These are phyloP conservation scores for Paxillus involutus DNA, from an alignment of 768 basidiomycete genomes.

Conservation along the genomic window DNA sequence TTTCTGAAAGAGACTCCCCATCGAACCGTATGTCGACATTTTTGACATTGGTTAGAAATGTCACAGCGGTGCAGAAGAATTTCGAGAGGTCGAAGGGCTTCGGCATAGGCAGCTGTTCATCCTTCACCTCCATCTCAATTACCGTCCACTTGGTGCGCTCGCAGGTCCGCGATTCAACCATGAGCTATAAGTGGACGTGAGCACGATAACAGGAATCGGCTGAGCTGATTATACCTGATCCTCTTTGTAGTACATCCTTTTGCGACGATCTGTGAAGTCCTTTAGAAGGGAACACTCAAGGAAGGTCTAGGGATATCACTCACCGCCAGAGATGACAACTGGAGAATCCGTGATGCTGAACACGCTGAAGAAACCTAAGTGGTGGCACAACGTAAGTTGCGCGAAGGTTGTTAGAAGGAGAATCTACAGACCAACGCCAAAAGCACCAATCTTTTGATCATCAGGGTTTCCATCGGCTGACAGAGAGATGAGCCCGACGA, in stretches of 20 bases:
- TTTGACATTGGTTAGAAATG: conserved; percentile 46
- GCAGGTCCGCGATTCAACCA: not conserved
- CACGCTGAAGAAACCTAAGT: conserved; percentile 26
- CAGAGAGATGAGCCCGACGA: not conserved
- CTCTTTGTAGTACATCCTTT: conserved; percentile 3
- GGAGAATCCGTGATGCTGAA: conserved; percentile 30
- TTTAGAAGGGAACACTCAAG: not conserved
- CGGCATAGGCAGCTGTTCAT: conserved; percentile 38
- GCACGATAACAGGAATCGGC: not conserved
- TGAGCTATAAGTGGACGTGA: not conserved
- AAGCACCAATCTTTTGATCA: conserved; percentile 51
- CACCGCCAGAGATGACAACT: conserved; percentile 23
- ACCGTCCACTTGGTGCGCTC: conserved; percentile 36
- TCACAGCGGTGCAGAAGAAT: conserved; percentile 47
- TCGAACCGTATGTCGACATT: conserved; percentile 6
- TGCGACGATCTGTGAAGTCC: not conserved
- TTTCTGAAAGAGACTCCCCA: conserved; percentile 2
- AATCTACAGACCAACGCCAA: conserved; percentile 31
- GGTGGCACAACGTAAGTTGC: not conserved
- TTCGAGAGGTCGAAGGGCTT: conserved; percentile 45
- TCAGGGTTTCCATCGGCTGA: conserved; percentile 55
- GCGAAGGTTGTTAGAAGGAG: not conserved
- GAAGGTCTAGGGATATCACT: not conserved
- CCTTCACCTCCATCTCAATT: conserved; percentile 48
- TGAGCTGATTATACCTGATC: conserved; percentile 7